These are phyloP conservation scores for Funneliformis mosseae DNA, from an alignment of 192 early-diverging fungal genomes.

Conservation along the genomic window DNA sequence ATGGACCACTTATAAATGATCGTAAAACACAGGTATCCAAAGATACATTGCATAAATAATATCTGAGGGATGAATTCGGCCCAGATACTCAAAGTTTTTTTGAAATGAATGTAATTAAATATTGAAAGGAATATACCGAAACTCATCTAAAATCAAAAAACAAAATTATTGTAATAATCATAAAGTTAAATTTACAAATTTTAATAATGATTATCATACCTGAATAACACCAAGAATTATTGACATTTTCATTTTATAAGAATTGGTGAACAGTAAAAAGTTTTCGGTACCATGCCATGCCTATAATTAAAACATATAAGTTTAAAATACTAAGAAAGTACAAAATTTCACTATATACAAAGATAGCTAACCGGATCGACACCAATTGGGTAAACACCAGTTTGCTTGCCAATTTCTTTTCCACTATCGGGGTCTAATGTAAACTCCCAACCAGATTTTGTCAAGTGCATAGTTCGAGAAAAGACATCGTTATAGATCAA, in stretches of 20 bases:
- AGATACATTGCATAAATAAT: slow-evolving; percentile 88
- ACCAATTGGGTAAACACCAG: slow-evolving; percentile 76
- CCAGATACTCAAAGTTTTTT: slow-evolving; percentile 77
- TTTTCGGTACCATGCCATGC: slow-evolving; percentile 95
- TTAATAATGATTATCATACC: slow-evolving; percentile 36
- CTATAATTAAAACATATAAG: slow-evolving; percentile 28
- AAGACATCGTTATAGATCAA: slow-evolving; percentile 99
- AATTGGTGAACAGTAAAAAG: slow-evolving; percentile 93
- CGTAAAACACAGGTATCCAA: slow-evolving; percentile 91
- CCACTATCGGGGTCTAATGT: slow-evolving; percentile 63
- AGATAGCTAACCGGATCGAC: slow-evolving; percentile 77
- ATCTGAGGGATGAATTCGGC: slow-evolving; percentile 94
- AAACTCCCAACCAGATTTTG: slow-evolving; percentile 64
- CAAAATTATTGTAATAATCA: not conserved
- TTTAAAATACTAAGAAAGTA: not conserved
- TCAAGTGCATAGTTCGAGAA: slow-evolving; percentile 75
- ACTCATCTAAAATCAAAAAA: slow-evolving; percentile 66
- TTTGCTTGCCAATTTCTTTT: slow-evolving; percentile 63
- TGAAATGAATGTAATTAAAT: slow-evolving; percentile 90
- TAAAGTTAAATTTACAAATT: not conserved
- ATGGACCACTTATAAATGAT: slow-evolving; percentile 97
- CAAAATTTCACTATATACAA: not conserved
- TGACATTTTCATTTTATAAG: slow-evolving; percentile 99
- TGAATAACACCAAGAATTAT: slow-evolving; percentile 96
- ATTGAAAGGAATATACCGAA: slow-evolving; percentile 91